These are phyloP conservation scores for Fusarium euwallaceae DNA, from an alignment of 2,329 filamentous ascomycete genomes.

Conservation along the genomic window DNA sequence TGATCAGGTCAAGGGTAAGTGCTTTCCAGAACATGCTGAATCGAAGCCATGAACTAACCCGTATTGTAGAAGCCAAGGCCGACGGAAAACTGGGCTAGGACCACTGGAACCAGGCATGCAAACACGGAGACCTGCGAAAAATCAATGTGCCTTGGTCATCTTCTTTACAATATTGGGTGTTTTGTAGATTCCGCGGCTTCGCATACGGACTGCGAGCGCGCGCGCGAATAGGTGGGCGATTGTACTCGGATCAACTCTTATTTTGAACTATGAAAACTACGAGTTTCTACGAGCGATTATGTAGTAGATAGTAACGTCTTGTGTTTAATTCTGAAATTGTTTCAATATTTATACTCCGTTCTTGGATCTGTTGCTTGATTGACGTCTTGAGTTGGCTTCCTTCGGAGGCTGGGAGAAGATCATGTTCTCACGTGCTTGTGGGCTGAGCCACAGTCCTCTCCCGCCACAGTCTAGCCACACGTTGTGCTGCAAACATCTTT, in stretches of 20 bases:
- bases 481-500: not conserved
- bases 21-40: not conserved
- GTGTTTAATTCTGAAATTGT: slow-evolving; percentile 5
- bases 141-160: slow-evolving; percentile 5
- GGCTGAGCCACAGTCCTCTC: not conserved
- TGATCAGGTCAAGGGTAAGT: slow-evolving; percentile 87
- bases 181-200: slow-evolving; percentile 17
- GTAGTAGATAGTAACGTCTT: slow-evolving; percentile 32
- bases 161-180: slow-evolving; percentile 15
- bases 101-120: slow-evolving; percentile 25
- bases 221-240: not conserved
- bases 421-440: not conserved
- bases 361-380: not conserved
- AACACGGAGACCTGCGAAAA: slow-evolving; percentile 20
- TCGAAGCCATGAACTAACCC: slow-evolving; percentile 35
- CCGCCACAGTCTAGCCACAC: slow-evolving; percentile 10
- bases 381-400: no score
- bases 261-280: slow-evolving; percentile 21
- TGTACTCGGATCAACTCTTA: slow-evolving; percentile 25
- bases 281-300: slow-evolving; percentile 26
- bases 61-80: slow-evolving; percentile 73
- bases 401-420: no score
- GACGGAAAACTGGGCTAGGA: slow-evolving; percentile 75
- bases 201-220: slow-evolving; percentile 11
- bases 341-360: not conserved